Percentiles rank a stretch among this genome's conserved stretches.
These are phyloP conservation scores for Penicillium silybi DNA, from an alignment of 495 filamentous ascomycete genomes.

Conservation along the genomic window DNA sequence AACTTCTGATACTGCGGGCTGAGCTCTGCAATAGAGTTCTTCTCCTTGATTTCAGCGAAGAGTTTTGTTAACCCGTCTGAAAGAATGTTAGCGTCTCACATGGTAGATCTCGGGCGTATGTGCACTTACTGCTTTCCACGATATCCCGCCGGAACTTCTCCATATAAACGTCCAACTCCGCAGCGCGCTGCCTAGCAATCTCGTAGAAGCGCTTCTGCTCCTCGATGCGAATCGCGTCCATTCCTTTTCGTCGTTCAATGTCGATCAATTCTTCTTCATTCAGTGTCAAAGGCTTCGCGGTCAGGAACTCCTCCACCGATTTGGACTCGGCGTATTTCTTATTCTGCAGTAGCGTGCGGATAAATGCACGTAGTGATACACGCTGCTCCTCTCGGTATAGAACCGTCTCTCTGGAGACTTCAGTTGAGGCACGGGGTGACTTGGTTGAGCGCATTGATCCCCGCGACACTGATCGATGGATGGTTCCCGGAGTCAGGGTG, in stretches of 20 bases:
- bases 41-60: constrained; percentile 86
- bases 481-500: constrained; percentile 20
- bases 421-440: constrained; percentile 48
- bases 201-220: constrained; percentile 95
- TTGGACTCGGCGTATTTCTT: constrained; percentile 75
- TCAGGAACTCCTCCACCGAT: constrained; percentile 79
- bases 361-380: constrained; percentile 84
- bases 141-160: constrained; percentile 75
- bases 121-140: constrained; percentile 67
- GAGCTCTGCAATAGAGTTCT: constrained; percentile 78
- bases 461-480: constrained; percentile 36
- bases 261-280: constrained; percentile 82
- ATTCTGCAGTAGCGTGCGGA: constrained; percentile 79
- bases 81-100: neutral
- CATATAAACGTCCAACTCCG: constrained; percentile 96
- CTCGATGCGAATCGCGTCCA: constrained; percentile 83
- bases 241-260: constrained; percentile 69
- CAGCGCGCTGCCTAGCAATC: constrained; percentile 83
- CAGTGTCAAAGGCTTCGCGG: constrained; percentile 58
- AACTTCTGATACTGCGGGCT: constrained; percentile 97
- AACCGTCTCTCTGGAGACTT: constrained; percentile 43
- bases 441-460: constrained; percentile 35
- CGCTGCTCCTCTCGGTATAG: constrained; percentile 89
- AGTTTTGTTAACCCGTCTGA: constrained; percentile 85
- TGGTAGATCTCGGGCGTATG: neutral